Evolutionary conservation across 2,329 filamentous ascomycete genomes (phyloP).

Genomic region (Aspergillus pseudotamarii): DNA sequence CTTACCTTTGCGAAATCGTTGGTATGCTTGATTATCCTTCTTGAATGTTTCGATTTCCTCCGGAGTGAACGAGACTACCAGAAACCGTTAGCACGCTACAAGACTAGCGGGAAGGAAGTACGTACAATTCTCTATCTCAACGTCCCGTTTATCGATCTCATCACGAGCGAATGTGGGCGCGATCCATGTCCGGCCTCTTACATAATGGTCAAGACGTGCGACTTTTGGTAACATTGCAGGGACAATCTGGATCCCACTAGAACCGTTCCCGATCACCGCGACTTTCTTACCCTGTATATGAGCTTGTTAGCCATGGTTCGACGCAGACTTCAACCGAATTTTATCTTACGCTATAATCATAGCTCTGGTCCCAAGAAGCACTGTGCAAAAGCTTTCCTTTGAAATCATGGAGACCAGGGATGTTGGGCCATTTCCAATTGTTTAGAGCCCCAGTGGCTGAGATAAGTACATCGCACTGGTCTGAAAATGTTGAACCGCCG

Average conservation of each 20-base stretch:
- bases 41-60: constrained; percentile 39
- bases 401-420: constrained; percentile 51
- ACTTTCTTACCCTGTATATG: constrained; percentile 33
- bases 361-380: constrained; percentile 46
- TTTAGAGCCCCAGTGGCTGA: constrained; percentile 46
- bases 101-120: neutral
- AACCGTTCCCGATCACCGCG: constrained; percentile 43
- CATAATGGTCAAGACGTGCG: constrained; percentile 40
- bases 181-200: constrained; percentile 37
- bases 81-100: neutral
- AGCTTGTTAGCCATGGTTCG: neutral
- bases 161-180: constrained; percentile 32
- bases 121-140: constrained; percentile 33
- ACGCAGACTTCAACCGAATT: neutral
- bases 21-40: constrained; percentile 32
- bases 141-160: constrained; percentile 30
- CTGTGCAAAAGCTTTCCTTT: constrained; percentile 50
- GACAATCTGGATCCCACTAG: constrained; percentile 47
- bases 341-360: constrained; percentile 34
- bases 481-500: constrained; percentile 22
- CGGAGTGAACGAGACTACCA: constrained; percentile 31
- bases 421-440: constrained; percentile 50
- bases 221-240: constrained; percentile 45
- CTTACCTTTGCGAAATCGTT: constrained; percentile 39
- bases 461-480: constrained; percentile 39